Evolutionary conservation across 768 basidiomycete genomes (phyloP).

Genomic region (Scleroderma citrinum): DNA sequence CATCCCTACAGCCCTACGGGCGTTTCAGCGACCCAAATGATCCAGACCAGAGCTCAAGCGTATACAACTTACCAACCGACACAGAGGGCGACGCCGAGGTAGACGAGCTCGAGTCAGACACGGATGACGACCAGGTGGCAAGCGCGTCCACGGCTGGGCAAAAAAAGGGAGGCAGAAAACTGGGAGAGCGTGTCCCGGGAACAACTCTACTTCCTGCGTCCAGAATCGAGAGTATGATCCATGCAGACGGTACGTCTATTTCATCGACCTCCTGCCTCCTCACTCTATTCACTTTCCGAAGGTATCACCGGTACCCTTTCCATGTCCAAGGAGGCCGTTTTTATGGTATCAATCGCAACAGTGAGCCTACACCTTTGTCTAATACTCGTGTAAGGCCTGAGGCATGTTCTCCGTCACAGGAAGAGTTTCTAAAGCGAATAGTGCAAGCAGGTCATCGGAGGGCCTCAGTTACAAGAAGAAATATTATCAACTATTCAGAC

Average conservation of each 20-base stretch:
- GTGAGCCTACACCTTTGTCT: slow-evolving; percentile 32
- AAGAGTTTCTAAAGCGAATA: slow-evolving; percentile 80
- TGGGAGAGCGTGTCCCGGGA: slow-evolving; percentile 49
- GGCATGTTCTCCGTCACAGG: slow-evolving; percentile 38
- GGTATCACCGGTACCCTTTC: slow-evolving; percentile 57
- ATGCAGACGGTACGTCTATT: slow-evolving; percentile 59
- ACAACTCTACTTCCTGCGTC: slow-evolving; percentile 61
- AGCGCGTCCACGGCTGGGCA: slow-evolving; percentile 18
- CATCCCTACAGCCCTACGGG: slow-evolving; percentile 27
- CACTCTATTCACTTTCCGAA: slow-evolving; percentile 22
- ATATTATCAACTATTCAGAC: slow-evolving; percentile 61
- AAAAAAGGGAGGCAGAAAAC: slow-evolving; percentile 24
- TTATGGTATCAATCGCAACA: slow-evolving; percentile 69
- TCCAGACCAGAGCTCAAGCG: slow-evolving; percentile 17
- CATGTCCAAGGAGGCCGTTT: slow-evolving; percentile 71
- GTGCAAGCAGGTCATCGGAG: slow-evolving; percentile 63
- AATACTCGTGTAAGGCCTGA: slow-evolving; percentile 9
- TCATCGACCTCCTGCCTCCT: slow-evolving; percentile 8
- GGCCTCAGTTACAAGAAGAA: slow-evolving; percentile 53
- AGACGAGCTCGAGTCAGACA: slow-evolving; percentile 30
- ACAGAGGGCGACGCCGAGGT: slow-evolving; percentile 30
- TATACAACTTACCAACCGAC: slow-evolving; percentile 30
- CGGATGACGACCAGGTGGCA: slow-evolving; percentile 24
- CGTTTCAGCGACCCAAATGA: slow-evolving; percentile 20
- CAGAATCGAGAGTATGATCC: slow-evolving; percentile 70